Evolutionary conservation across 768 basidiomycete genomes (phyloP).

Genomic region (Sporobolomyces roseus): DNA sequence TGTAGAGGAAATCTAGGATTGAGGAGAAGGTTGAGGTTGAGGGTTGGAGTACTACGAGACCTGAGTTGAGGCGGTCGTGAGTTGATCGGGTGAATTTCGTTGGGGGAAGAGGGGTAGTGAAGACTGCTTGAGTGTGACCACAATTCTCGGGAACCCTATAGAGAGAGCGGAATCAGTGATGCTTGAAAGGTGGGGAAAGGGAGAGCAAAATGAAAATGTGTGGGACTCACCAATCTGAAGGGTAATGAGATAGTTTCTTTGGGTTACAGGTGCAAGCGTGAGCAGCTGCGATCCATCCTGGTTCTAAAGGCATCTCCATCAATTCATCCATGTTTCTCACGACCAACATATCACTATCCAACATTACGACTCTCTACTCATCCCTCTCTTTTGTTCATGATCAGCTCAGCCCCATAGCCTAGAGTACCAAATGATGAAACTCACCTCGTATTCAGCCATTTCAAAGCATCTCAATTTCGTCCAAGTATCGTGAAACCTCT

Average conservation of each 20-base stretch:
- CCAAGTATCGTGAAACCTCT: conserved; percentile 64
- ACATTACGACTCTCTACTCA: conserved; percentile 58
- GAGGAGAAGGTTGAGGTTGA: conserved; percentile 57
- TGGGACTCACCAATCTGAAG: conserved; percentile 66
- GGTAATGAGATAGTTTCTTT: conserved; percentile 75
- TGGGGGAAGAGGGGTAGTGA: conserved; percentile 53
- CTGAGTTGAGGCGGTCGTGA: conserved; percentile 80
- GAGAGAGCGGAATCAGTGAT: neutral
- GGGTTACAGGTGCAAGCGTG: conserved; percentile 97
- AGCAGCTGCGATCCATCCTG: conserved; percentile 74
- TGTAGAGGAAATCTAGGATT: conserved; percentile 60
- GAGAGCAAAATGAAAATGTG: neutral
- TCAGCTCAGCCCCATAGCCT: neutral
- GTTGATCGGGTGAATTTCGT: conserved; percentile 61
- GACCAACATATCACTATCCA: conserved; percentile 86
- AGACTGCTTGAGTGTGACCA: conserved; percentile 60
- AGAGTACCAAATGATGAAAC: neutral
- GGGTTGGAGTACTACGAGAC: conserved; percentile 78
- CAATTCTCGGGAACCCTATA: conserved; percentile 88
- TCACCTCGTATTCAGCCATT: conserved; percentile 49
- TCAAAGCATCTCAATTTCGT: conserved; percentile 56
- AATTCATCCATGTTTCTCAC: conserved; percentile 74
- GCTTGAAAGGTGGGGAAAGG: neutral
- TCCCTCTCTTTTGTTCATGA: too few species aligned
- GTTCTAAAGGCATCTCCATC: conserved; percentile 55